These are phyloP conservation scores for Sugiyamaella novakii DNA, from an alignment of 1,139 yeast species.

Conservation along the genomic window DNA sequence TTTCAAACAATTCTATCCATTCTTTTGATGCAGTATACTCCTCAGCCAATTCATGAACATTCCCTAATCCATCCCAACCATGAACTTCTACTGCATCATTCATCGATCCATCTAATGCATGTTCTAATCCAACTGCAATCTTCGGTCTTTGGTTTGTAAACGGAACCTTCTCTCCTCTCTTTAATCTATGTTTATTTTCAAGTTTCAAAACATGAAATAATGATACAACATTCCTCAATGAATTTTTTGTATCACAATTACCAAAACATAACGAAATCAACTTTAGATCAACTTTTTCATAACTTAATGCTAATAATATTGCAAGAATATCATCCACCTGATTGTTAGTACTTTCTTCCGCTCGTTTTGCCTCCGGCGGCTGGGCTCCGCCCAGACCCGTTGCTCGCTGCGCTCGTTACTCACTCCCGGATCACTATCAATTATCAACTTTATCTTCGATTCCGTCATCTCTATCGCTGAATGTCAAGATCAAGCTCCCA, in stretches of 20 bases:
- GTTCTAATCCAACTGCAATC: constrained; percentile 42
- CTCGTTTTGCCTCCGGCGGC: constrained; percentile 11
- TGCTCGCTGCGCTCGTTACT: constrained; percentile 8
- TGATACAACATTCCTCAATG: constrained; percentile 44
- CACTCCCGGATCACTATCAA: neutral
- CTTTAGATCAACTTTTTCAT: constrained; percentile 39
- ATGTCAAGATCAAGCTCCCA: too few relatives aligned
- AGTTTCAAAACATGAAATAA: constrained; percentile 41
- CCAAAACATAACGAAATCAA: constrained; percentile 47
- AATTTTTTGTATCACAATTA: constrained; percentile 42
- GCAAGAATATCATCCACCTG: constrained; percentile 47
- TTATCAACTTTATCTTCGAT: neutral
- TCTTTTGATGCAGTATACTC: constrained; percentile 41
- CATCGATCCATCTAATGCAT: constrained; percentile 39
- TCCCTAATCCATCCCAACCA: constrained; percentile 48
- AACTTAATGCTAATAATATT: constrained; percentile 42
- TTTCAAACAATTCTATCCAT: constrained; percentile 37
- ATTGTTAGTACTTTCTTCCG: neutral
- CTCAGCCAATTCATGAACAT: constrained; percentile 43
- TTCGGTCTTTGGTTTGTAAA: constrained; percentile 39
- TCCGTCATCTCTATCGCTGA: too few relatives aligned
- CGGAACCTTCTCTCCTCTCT: constrained; percentile 27
- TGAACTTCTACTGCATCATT: constrained; percentile 47
- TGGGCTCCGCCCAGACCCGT: constrained; percentile 12
- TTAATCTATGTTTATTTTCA: constrained; percentile 35